Base-by-base conservation (phyloP, 2,329 filamentous ascomycete species). In the Fusarium siculi region DNA sequence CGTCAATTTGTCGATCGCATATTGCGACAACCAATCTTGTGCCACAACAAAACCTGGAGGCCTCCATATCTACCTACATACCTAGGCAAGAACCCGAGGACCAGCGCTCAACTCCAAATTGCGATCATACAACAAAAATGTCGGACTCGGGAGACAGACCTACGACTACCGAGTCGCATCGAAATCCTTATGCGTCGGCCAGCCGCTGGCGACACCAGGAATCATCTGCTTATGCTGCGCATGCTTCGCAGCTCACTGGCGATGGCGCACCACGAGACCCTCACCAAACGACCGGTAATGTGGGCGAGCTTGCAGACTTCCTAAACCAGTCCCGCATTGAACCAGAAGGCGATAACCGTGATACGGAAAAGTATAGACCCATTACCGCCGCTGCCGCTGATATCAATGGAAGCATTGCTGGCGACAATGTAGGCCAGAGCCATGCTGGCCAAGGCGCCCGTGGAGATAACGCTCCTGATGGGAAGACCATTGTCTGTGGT, bases 151-250 rank as follows among this genome's bases (percentile, higher is more conserved):
- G 57, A 57, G 70, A 74, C 44, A 75, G 74, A 39, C 74, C 74
- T 21, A 37, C 62, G 63, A 75, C 72, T 47, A 79, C 81, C 47
- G 80, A 81, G 66, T 79, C 73, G 58, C 74, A 80, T 61, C 81
- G 78, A 65, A 90, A 91, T 76, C 88, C 87, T 6, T 82, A 91
- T 77, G 86, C 87, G 42, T 91, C 89, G 14, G 76, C 85, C 44
- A 90, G 83, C 77, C 84, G 84, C 74, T 92, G 90, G 90, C 87
- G 90, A 62, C 90, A 92, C 77, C 88, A 91, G 78, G 90, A 92
- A 78, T 91, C 90, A 2, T 83, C 83, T 18, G 83, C 88, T 39
- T 92, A 85, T 77, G 84, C 85, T 55, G 84, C 85, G 56, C 82
- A 87, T 77, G 88, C 87, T 39, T 84, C 58, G 47, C 75, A 79